A percentile compares a stretch with the other conserved stretches of the same genome.
These are phyloP conservation scores for Chlamydomonas eustigma DNA, from an alignment of 139 green algal genomes.

Conservation along the genomic window DNA sequence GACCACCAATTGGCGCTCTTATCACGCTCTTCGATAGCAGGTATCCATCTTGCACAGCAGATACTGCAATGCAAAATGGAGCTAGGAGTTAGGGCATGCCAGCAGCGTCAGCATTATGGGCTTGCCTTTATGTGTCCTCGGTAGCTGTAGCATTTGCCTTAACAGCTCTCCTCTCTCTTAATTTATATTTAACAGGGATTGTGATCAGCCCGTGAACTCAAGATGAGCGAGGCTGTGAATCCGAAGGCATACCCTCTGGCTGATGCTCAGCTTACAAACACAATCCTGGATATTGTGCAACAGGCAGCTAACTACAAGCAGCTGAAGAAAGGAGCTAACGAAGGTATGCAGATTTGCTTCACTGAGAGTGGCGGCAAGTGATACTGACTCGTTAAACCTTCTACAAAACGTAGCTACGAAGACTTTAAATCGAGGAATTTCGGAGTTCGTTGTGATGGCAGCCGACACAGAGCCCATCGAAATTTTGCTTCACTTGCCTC, in stretches of 20 bases:
- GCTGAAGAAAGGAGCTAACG: constrained; percentile 99
- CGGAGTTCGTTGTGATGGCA: constrained; percentile 97
- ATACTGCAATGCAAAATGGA: constrained; percentile 48
- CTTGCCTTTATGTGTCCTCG: too few relatives aligned
- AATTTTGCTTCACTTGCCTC: constrained; percentile 97
- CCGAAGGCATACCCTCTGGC: constrained; percentile 98
- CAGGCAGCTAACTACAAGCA: constrained; percentile 99
- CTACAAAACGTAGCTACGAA: too few relatives aligned
- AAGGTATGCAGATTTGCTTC: constrained; percentile 57
- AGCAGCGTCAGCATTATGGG: too few relatives aligned
- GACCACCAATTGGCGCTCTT: constrained; percentile 65
- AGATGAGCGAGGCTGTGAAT: constrained; percentile 90
- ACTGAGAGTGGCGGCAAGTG: neutral
- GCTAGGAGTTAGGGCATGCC: too few relatives aligned
- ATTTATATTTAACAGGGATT: too few relatives aligned
- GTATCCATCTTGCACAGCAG: constrained; percentile 92
- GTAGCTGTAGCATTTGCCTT: too few relatives aligned
- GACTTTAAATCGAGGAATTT: constrained; percentile 93
- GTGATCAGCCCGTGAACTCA: constrained; percentile 69
- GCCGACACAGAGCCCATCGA: constrained; percentile 98
- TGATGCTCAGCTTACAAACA: constrained; percentile 88
- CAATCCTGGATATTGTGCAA: constrained; percentile 98
- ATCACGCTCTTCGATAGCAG: constrained; percentile 78
- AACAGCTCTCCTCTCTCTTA: too few relatives aligned
- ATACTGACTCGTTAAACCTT: neutral